Evolutionary conservation across 495 filamentous ascomycete species (phyloP).

Genomic region (Xylaria palmicola): DNA sequence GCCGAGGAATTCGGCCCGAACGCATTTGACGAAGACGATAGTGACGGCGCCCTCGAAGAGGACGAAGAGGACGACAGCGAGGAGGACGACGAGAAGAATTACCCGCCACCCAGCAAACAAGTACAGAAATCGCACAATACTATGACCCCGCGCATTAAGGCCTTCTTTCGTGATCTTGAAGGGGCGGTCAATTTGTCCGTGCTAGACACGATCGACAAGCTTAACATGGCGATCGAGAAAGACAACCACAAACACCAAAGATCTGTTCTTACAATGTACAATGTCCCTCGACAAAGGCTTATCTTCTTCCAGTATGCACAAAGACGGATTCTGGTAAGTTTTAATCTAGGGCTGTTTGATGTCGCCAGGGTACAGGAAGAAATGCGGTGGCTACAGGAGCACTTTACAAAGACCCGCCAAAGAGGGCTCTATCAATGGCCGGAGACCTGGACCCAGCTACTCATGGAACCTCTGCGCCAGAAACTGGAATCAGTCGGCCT

Average conservation of each 20-base stretch:
- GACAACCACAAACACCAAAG: background rate
- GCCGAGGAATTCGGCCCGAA: background rate
- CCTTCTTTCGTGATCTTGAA: background rate
- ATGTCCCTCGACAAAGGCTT: background rate
- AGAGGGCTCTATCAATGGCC: slow-evolving; percentile 1
- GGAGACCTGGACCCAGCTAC: background rate
- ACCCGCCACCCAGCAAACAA: background rate
- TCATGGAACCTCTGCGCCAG: background rate
- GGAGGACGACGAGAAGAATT: background rate
- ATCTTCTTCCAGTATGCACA: background rate
- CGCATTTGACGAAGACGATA: background rate
- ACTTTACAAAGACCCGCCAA: background rate
- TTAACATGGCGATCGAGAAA: background rate
- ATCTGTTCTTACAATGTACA: background rate
- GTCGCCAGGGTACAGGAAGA: background rate
- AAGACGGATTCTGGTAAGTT: background rate
- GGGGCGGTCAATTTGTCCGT: background rate
- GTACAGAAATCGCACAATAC: background rate
- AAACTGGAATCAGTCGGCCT: background rate
- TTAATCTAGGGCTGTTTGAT: background rate
- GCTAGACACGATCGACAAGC: background rate
- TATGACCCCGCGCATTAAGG: background rate
- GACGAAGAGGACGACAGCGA: background rate
- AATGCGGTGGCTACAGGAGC: background rate
- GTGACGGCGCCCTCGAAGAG: background rate